Base-by-base conservation (phyloP, 2,329 filamentous ascomycete genomes). In the Paecilomyces fulvus region DNA sequence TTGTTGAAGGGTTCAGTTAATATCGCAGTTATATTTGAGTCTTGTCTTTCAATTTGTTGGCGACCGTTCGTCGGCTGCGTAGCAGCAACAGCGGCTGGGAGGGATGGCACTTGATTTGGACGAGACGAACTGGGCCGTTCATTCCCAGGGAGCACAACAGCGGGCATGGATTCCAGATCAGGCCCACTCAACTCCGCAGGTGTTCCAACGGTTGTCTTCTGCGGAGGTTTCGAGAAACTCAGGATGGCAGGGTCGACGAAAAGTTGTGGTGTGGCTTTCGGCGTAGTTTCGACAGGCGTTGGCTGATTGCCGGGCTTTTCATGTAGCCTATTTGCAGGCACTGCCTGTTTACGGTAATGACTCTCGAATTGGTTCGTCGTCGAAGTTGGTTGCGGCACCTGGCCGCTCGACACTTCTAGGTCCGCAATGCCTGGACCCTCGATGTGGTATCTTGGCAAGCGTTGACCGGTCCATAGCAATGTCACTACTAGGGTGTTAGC, bases 221-320 rank as follows among this genome's bases (percentile, higher is more conserved):
- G 55, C 52, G 53, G 59, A 10, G 69, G 66, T 58, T 70, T 73
- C 9, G 75, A 71, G 68, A 89, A 82, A 67, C 89, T 91, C 50
- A 95, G 69, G 55, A 95, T 95, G 3, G 90, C 90, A 10, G 90
- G 90, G 64, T 95, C 90, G n/a, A 86, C 80, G 65, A 94, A 90
- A 0, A 77, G 65, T 30, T 77, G 67, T 31, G 65, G 66, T n/a
- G 63, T 58, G 30, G 65, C 75, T 63, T 60, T 75, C 70, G 54
- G 63, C 58, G 49, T 23, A 30, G 61, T 54, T 33, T 58, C 53
- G 12, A 56, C 58, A 51, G 53, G 54, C 30, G 55, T 8, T 20
- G 56, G 55, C 52, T 62, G 56, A 43, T 56, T 56, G 54, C 58
- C 56, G 56, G 66, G 59, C 12, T 55, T 53, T 20, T 60, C 21